These are phyloP conservation scores for Leccinum griseonigrum DNA, from an alignment of 1,284 basidiomycete genomes.

Conservation along the genomic window DNA sequence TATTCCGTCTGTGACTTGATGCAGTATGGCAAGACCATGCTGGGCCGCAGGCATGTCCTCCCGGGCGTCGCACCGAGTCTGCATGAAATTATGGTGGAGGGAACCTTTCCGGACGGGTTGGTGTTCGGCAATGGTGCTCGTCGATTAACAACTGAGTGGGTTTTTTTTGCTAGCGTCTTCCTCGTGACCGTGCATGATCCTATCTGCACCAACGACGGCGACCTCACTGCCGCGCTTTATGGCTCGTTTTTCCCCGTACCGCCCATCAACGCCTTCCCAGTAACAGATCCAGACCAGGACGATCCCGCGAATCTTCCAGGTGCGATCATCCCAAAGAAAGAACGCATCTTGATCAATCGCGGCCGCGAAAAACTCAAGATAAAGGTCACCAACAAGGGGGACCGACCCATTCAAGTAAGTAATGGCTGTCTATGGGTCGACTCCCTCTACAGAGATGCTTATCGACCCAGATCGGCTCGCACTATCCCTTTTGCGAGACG, in stretches of 20 bases:
- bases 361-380: constrained; percentile 70
- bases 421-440: constrained; percentile 5
- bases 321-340: constrained; percentile 67
- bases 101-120: constrained; percentile 83
- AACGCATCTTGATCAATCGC: constrained; percentile 74
- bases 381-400: constrained; percentile 89
- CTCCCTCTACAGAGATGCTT: constrained; percentile 1
- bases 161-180: constrained; percentile 58
- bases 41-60: constrained; percentile 91
- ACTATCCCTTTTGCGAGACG: constrained; percentile 93
- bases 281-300: constrained; percentile 47
- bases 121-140: constrained; percentile 19
- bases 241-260: constrained; percentile 91
- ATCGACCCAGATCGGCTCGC: constrained; percentile 72
- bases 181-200: constrained; percentile 95
- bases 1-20: constrained; percentile 88
- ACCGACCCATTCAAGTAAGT: constrained; percentile 87
- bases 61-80: constrained; percentile 67
- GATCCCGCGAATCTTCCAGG: constrained; percentile 64
- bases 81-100: constrained; percentile 90
- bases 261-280: constrained; percentile 60
- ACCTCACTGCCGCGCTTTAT: constrained; percentile 82
- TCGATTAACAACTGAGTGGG: background rate
- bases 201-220: constrained; percentile 79
- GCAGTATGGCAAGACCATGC: constrained; percentile 86